Evolutionary conservation across 345 rosid species (phyloP), one percentile per base, ranked within the genome.

Genomic region (Camelina sativa): DNA sequence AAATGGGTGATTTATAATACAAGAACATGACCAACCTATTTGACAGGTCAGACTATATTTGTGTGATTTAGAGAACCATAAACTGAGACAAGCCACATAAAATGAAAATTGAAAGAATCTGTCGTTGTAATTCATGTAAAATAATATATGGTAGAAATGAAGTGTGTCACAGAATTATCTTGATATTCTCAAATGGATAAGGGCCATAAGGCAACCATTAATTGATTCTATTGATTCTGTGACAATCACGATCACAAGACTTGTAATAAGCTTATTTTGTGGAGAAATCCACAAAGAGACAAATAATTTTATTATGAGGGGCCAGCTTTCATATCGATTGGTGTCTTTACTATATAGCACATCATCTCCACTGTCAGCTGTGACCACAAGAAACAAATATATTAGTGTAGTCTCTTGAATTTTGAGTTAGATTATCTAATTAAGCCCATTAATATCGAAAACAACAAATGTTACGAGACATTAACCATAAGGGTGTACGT

Each of bases 101-200:
- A 20, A 28, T 28, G 30, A 7, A 22, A 34, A 15, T 6, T n/a
- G 17, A 16, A 50, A 52, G 13, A 72, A 57, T 17, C n/a, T 38
- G 23, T 52, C 19, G 3, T 32, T 65, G 34, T 48, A 8, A 34
- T 50, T 35, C 32, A 34, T 19, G 5, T 48, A 65, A 1, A 17
- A 11, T 0, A 52, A 23, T 2, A 23, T 19, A 35, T 51, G 71
- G 47, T 35, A 35, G 60, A 66, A 43, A 54, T 73, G 4, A 41
- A 30, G 46, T 72, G 69, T 72, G 25, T 23, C 53, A 61, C 30
- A 51, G 62, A 51, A 23, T n/a, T n/a, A n/a, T 61, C 54, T 62
- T 41, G 30, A 55, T 43, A 23, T 23, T 53, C 41, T 62, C 19
- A 23, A 28, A 28, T 62, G 76, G 70, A 73, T 54, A 63, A 63